Evolutionary conservation across 768 basidiomycete genomes (phyloP).

Genomic region (Rhodotorula sphaerocarpa): DNA sequence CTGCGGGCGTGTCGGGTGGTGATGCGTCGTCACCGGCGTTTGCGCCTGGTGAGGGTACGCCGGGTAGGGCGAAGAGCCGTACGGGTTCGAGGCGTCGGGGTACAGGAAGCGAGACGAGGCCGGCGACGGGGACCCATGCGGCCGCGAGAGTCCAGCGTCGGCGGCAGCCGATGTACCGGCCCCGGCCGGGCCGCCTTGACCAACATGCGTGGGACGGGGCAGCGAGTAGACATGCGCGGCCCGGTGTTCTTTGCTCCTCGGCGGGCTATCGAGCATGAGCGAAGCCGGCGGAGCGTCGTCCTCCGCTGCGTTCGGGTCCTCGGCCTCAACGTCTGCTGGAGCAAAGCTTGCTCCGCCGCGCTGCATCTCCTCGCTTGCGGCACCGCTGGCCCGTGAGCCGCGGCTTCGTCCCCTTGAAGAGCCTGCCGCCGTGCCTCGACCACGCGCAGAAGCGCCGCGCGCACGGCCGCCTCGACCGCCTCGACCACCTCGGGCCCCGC

Average conservation of each 20-base stretch:
- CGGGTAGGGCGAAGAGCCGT: constrained; percentile 16
- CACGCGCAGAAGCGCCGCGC: no score
- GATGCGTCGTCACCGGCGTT: constrained; percentile 9
- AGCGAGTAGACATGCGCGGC: constrained; percentile 9
- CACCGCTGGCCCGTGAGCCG: no score
- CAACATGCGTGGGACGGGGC: constrained; percentile 20
- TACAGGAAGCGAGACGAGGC: constrained; percentile 1
- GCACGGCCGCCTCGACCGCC: no score
- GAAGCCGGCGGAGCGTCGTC: no score
- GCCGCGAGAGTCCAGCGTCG: background rate
- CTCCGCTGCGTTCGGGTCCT: no score
- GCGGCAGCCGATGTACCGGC: background rate
- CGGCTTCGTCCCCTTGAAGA: background rate
- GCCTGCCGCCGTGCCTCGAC: no score
- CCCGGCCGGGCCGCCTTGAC: background rate
- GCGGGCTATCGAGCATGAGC: background rate
- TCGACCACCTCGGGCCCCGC: no score
- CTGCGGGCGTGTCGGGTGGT: constrained; percentile 8
- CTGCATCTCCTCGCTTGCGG: constrained; percentile 2
- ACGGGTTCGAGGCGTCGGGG: constrained; percentile 6
- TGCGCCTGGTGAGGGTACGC: constrained; percentile 6
- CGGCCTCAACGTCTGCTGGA: no score
- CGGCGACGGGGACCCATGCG: background rate
- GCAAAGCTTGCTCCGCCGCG: constrained; percentile 12
- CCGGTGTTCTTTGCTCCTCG: background rate